These are phyloP conservation scores for Pilatotrama ljubarskyi DNA, from an alignment of 768 basidiomycete species.

Conservation along the genomic window DNA sequence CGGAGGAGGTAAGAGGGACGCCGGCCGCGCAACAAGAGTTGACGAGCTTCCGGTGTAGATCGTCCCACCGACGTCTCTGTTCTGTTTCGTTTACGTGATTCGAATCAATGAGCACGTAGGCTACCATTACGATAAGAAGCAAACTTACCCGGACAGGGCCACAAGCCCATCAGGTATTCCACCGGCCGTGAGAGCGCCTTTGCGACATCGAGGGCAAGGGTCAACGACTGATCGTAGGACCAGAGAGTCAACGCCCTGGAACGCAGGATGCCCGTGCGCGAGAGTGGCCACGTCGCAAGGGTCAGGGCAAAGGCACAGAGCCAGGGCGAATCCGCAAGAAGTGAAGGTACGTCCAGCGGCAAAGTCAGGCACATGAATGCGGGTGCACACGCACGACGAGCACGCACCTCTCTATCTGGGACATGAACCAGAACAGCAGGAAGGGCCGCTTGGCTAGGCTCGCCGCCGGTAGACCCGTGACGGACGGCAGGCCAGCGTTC, in stretches of 20 bases:
- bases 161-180: slow-evolving; percentile 60
- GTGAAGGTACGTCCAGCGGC: not conserved
- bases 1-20: slow-evolving; percentile 37
- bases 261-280: slow-evolving; percentile 13
- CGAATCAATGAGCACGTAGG: slow-evolving; percentile 10
- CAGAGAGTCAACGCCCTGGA: slow-evolving; percentile 57
- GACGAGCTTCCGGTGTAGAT: slow-evolving; percentile 46
- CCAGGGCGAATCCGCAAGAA: slow-evolving; percentile 5
- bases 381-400: not conserved
- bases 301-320: slow-evolving; percentile 6
- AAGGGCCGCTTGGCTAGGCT: slow-evolving; percentile 60
- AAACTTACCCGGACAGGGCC: slow-evolving; percentile 62
- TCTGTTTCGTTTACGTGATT: slow-evolving; percentile 37
- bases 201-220: slow-evolving; percentile 61
- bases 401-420: slow-evolving; percentile 58
- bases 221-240: slow-evolving; percentile 58
- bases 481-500: slow-evolving; percentile 50
- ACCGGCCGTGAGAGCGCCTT: slow-evolving; percentile 59
- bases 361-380: slow-evolving; percentile 11
- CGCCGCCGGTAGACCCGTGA: slow-evolving; percentile 53
- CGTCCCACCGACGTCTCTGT: slow-evolving; percentile 50
- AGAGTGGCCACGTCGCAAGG: slow-evolving; percentile 7
- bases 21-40: slow-evolving; percentile 51
- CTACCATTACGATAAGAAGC: not conserved
- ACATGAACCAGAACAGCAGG: slow-evolving; percentile 77